Evolutionary conservation across 352 stramenopile species (phyloP).

Genomic region (Peronospora tabacina): DNA sequence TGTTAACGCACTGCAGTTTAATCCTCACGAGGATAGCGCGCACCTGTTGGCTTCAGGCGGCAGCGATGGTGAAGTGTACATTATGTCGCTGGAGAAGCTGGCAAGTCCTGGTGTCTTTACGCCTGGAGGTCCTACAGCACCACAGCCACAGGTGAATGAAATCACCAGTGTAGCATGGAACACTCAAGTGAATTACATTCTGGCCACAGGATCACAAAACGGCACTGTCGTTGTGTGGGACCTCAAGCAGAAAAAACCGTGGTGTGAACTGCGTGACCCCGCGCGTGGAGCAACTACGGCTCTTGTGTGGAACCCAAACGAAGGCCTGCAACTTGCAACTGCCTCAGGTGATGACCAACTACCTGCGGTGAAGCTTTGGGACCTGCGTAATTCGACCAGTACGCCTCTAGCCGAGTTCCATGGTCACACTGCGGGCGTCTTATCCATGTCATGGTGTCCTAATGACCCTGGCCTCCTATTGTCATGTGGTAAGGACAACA

Average conservation of each 20-base stretch:
- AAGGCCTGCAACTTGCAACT: conserved; percentile 96
- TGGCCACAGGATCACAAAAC: conserved; percentile 92
- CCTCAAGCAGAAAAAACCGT: conserved; percentile 96
- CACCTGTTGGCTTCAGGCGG: conserved; percentile 91
- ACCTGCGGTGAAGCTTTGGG: conserved; percentile 95
- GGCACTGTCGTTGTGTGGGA: conserved; percentile 96
- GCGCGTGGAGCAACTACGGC: conserved; percentile 85
- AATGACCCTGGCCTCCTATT: conserved; percentile 90
- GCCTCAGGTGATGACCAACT: conserved; percentile 92
- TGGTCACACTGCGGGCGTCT: conserved; percentile 92
- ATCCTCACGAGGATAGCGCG: conserved; percentile 88
- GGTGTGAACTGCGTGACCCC: conserved; percentile 93
- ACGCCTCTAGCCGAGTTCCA: conserved; percentile 93
- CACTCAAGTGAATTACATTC: conserved; percentile 95
- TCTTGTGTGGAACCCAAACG: conserved; percentile 95
- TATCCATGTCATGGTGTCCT: conserved; percentile 96
- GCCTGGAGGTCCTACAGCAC: conserved; percentile 55
- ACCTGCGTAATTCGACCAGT: conserved; percentile 95
- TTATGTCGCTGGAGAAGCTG: conserved; percentile 90
- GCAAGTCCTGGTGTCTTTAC: conserved; percentile 86
- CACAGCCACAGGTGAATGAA: conserved; percentile 70
- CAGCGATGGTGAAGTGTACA: conserved; percentile 92
- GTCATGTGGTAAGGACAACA: conserved; percentile 96
- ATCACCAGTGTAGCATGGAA: conserved; percentile 95
- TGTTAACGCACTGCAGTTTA: conserved; percentile 94